Evolutionary conservation across 352 stramenopile species (phyloP).

Genomic region (Phytopythium chamaehyphon): DNA sequence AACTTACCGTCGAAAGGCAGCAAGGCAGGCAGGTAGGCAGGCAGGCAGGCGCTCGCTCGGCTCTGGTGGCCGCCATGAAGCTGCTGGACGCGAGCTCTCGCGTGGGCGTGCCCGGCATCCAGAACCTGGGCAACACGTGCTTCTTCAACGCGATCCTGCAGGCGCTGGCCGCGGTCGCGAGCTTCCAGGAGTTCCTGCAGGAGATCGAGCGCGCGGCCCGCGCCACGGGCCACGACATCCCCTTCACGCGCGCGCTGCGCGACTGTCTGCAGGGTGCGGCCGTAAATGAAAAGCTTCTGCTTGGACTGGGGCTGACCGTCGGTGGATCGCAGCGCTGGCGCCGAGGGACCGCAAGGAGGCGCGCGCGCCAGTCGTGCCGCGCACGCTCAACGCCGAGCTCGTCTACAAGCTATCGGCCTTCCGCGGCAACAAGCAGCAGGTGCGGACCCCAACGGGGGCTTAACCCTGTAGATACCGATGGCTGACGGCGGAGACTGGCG

Average conservation of each 20-base stretch:
- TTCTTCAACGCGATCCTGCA: conserved; percentile 90
- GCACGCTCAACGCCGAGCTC: conserved; percentile 56
- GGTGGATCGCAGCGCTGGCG: conserved; percentile 27
- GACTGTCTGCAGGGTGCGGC: conserved; percentile 69
- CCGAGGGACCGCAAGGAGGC: conserved; percentile 25
- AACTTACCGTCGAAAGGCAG: no score
- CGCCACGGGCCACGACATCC: conserved; percentile 22
- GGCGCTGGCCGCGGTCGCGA: conserved; percentile 63
- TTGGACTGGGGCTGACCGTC: no score
- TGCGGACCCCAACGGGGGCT: conserved; percentile 1
- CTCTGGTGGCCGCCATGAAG: conserved; percentile 3
- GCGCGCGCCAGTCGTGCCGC: conserved; percentile 35
- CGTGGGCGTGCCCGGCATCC: conserved; percentile 57
- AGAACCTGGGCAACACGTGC: conserved; percentile 90
- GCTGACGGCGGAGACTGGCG: no score
- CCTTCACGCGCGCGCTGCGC: conserved; percentile 59
- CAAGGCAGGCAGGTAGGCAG: not conserved
- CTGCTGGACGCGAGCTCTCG: conserved; percentile 8
- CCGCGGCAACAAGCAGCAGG: conserved; percentile 78
- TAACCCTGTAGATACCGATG: no score
- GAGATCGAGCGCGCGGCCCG: conserved; percentile 52
- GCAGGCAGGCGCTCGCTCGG: no score
- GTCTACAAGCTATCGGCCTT: conserved; percentile 51
- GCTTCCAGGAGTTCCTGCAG: conserved; percentile 65
- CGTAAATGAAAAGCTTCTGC: no score